These are phyloP conservation scores for Lentinula guzmanii DNA, from an alignment of 768 basidiomycete genomes.

Conservation along the genomic window DNA sequence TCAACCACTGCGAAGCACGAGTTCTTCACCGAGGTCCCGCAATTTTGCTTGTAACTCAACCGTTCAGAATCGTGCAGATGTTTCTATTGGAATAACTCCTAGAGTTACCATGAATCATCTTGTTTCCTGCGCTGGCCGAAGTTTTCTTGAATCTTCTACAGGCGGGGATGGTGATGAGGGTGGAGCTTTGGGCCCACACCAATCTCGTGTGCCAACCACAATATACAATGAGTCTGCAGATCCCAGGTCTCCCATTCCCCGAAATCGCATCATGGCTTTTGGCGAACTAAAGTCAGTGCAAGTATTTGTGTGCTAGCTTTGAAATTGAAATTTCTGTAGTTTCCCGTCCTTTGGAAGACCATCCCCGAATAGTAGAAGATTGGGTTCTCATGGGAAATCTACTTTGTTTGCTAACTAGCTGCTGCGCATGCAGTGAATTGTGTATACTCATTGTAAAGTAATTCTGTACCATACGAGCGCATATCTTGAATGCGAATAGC, in stretches of 20 bases:
- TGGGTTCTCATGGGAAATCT: neutral
- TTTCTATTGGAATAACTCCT: neutral
- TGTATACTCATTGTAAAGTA: neutral
- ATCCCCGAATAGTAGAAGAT: neutral
- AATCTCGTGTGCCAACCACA: neutral
- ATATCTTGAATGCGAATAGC: neutral
- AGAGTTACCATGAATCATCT: neutral
- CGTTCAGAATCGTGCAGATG: neutral
- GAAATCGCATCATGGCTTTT: neutral
- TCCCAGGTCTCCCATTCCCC: slow-evolving; percentile 4
- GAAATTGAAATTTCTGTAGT: neutral
- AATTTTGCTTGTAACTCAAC: neutral
- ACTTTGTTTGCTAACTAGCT: neutral
- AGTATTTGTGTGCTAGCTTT: no score
- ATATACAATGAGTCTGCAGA: neutral
- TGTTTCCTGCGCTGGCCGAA: neutral
- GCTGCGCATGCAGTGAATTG: neutral
- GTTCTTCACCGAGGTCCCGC: neutral
- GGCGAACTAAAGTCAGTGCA: neutral
- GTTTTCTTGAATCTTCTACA: no score
- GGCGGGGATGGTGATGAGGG: no score
- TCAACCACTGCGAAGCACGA: neutral
- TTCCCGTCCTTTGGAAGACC: slow-evolving; percentile 1
- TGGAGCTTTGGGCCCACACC: neutral
- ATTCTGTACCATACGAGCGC: neutral